Percentiles rank a stretch among this genome's conserved stretches.
These are phyloP conservation scores for Epichloe gansuensis DNA, from an alignment of 2,329 filamentous ascomycete species.

Conservation along the genomic window DNA sequence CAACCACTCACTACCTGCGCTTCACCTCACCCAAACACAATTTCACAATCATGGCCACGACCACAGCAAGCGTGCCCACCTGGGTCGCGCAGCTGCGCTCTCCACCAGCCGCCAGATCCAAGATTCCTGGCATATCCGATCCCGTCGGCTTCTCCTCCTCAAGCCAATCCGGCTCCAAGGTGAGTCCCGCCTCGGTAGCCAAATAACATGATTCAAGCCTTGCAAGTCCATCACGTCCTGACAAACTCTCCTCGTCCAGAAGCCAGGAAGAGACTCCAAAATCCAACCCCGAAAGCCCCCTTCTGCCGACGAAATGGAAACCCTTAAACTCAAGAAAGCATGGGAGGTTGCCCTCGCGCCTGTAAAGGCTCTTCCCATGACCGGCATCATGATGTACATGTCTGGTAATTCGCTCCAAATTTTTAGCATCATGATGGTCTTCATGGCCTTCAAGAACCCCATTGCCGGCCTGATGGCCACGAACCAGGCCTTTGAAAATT, in stretches of 20 bases:
- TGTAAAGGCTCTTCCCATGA: constrained; percentile 93
- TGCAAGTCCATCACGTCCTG: neutral
- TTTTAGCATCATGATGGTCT: constrained; percentile 99
- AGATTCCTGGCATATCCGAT: constrained; percentile 60
- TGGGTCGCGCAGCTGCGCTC: constrained; percentile 77
- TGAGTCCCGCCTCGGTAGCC: constrained; percentile 15
- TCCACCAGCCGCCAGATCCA: constrained; percentile 53
- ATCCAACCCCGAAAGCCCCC: constrained; percentile 50
- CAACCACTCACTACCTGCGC: neutral
- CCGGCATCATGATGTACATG: constrained; percentile 99
- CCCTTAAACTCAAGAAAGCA: constrained; percentile 93
- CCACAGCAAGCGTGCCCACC: constrained; percentile 40
- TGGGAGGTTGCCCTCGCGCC: constrained; percentile 95
- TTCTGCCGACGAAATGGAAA: constrained; percentile 79
- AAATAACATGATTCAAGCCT: neutral
- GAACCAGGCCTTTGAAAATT: constrained; percentile 82
- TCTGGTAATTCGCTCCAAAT: constrained; percentile 96
- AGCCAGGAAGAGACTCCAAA: constrained; percentile 40
- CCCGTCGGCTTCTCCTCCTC: constrained; percentile 70
- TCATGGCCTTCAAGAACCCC: constrained; percentile 97
- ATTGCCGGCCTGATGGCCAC: constrained; percentile 73
- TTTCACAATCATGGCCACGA: constrained; percentile 15
- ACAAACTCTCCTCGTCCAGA: constrained; percentile 20
- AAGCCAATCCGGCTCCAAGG: constrained; percentile 45
- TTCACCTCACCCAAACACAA: neutral